Evolutionary conservation across 2,329 filamentous ascomycete genomes (phyloP), one percentile per base, ranked within the genome.

Genomic region (Colletotrichum salicis): DNA sequence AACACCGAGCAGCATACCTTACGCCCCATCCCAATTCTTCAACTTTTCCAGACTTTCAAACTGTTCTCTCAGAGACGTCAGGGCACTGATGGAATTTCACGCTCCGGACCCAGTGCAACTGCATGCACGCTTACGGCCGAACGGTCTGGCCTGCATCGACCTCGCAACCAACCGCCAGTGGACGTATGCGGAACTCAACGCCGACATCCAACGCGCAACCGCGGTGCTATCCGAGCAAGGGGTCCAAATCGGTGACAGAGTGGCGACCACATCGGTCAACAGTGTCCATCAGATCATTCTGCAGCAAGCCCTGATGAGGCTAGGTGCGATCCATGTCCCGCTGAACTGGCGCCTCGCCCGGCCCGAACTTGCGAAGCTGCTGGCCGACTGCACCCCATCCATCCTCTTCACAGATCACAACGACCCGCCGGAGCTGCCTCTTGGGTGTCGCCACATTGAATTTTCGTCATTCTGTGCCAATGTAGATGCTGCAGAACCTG

Each of bases 331-430:
- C 48, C 56, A 60, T 35, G 70, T 72, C 13, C 70, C 70, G 19
- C 66, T 70, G 33, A 72, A 72, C 37, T 72, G 70, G 70, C 70
- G 70, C 13, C 70, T 72, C 27, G 65, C 70, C 55, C 70, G n/a
- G 22, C 59, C 65, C 55, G 70, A 72, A n/a, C 70, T 72, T 4
- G 41, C 65, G 29, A 72, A 56, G 13, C 29, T 70, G 54, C 33
- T 72, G 55, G 45, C 29, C 4, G 59, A 72, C 22, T 72, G 70
- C 60, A 31, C 27, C 4, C 70, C 70, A 7, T 27, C 48, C 1
- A n/a, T 72, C 24, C 59, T 72, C 60, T 41, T 72, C 35, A 57
- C 65, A n/a, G 59, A 72, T 27, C 48, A 45, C 13, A 59, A 64
- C 13, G 70, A 64, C 10, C 70, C 65, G 31, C 66, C 70, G 1